A percentile compares a stretch with the other conserved stretches of the same genome.
phyloP scores from a whole-genome alignment of 164 flowering plant genomes.

The Vitis rupestris region DNA sequence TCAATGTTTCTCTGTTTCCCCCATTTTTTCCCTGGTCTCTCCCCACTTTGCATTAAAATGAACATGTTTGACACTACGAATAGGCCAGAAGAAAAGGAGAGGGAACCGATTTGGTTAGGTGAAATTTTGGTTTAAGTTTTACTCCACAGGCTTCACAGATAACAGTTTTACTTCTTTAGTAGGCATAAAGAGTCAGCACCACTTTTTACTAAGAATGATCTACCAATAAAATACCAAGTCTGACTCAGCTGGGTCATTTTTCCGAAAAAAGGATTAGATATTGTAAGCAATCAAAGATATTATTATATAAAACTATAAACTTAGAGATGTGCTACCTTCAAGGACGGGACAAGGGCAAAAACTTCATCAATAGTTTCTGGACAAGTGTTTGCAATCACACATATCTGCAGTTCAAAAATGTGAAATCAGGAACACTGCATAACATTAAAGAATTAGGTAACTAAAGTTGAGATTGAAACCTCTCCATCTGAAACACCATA shows the following conservation, averaged over 20 bases:
- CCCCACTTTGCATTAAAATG: no score
- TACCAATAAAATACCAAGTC: no score
- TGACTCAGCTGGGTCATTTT: not conserved
- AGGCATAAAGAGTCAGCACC: not conserved
- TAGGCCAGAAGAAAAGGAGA: no score
- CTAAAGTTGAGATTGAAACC: slow-evolving; percentile 38
- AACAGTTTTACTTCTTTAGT: not conserved
- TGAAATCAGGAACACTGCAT: slow-evolving; percentile 5
- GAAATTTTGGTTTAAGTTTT: no score
- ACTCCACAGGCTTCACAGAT: no score
- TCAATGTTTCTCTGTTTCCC: no score
- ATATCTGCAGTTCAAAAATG: slow-evolving; percentile 53
- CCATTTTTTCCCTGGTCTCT: no score
- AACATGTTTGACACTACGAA: no score
- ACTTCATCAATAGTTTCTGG: slow-evolving; percentile 78
- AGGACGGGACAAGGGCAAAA: slow-evolving; percentile 72
- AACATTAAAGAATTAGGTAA: not conserved
- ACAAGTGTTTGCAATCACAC: slow-evolving; percentile 67
- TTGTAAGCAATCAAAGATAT: not conserved
- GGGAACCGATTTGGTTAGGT: no score
- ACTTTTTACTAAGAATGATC: no score
- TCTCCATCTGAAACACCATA: slow-evolving; percentile 71
- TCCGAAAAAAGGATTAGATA: not conserved
- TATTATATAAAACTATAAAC: not conserved
- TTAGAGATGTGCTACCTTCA: slow-evolving; percentile 62